Base-by-base conservation (phyloP, 129 eudicot genomes). In the Tagetes erecta region DNA sequence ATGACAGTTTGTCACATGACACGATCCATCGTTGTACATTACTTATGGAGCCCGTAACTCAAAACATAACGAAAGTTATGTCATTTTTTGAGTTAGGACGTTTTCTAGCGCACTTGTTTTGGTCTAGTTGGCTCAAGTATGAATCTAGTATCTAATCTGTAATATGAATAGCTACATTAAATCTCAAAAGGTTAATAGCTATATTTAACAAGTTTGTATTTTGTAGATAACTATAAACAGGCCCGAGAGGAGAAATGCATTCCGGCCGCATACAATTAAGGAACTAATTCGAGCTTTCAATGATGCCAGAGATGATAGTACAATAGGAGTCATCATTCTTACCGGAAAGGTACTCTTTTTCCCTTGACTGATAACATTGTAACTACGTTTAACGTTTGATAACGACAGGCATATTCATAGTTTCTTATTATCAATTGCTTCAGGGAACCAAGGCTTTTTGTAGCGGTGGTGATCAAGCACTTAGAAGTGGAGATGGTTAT, bases 381-480 rank as follows among this genome's bases (percentile, higher is more conserved):
- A 9, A 59, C 36, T 27, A 50, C 11, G 55, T 51, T 59, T 10
- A 50, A 49, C 4, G 0, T 0, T 40, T 42, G 8, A 8, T 58
- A 58, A 9, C 8, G 31, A 33, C 40, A 1, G 31, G 31, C 30
- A 56, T 52, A n/a, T 5, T n/a, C 1, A 52, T 1, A 42, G 49
- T 12, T 33, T 12, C 14, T n/a, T 11, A 47, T 37, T n/a, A 66
- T 6, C 62, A 45, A 20, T 36, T 64, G 77, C 37, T 81, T 74
- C 87, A 94, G 99, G 99, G 99, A 39, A 88, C 96, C 38, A 76
- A 91, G 81, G 99, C 99, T 30, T 94, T 94, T 38, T 94, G 99
- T 77, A 94, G 99, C 60, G 99, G 99, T 20, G 99, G 99, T 5
- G 97, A 94, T 80, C 99, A 94, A 75, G 85, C 97, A 45, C 81